Conservation (phyloP, 441 rosid genomes). For the Euphorbia corollata region DNA sequence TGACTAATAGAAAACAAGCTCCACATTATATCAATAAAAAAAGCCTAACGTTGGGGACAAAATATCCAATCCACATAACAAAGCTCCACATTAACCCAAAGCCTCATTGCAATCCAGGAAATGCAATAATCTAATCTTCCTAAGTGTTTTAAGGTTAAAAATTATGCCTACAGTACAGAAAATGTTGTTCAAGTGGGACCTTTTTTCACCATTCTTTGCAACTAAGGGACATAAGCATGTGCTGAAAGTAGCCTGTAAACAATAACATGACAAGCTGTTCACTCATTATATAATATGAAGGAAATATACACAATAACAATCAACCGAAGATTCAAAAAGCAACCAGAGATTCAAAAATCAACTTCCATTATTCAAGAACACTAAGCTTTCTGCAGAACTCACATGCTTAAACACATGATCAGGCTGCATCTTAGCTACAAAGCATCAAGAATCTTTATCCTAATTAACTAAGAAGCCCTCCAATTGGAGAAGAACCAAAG, state of each 20-base stretch:
- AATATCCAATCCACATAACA: background rate
- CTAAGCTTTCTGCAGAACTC: constrained; percentile 16
- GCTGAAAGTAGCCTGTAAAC: constrained; percentile 20
- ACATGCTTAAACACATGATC: constrained; percentile 34
- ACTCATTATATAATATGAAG: constrained; percentile 13
- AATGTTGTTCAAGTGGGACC: constrained; percentile 18
- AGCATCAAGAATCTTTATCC: constrained; percentile 34
- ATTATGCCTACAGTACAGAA: constrained; percentile 4
- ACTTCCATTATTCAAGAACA: constrained; percentile 16
- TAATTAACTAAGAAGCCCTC: constrained; percentile 20
- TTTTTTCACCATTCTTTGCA: constrained; percentile 6
- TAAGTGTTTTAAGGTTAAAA: background rate
- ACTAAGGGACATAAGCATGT: constrained; percentile 20
- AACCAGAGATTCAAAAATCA: constrained; percentile 7
- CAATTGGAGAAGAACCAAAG: constrained; percentile 9
- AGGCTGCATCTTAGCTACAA: constrained; percentile 67
- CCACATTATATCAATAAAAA: background rate
- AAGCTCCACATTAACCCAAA: constrained; percentile 1
- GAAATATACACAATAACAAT: constrained; percentile 11
- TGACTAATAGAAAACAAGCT: background rate
- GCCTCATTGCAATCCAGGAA: background rate
- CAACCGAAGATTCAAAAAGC: background rate
- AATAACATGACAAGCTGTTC: constrained; percentile 25
- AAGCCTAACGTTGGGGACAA: background rate
- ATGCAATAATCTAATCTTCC: background rate